Conservation (phyloP, 345 rosid species). For the Dipteronia dyeriana region DNA sequence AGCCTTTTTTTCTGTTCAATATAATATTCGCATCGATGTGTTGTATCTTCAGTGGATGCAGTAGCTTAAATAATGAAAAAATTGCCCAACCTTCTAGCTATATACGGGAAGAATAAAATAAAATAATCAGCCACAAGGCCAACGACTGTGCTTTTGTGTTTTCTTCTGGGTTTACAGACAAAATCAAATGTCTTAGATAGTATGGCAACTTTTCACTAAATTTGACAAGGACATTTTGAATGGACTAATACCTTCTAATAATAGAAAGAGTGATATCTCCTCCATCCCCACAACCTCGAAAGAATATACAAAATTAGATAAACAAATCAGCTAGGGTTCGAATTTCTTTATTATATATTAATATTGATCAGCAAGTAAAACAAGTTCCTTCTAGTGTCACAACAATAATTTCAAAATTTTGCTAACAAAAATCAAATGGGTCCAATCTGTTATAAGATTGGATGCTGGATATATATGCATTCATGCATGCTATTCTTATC, state of each 20-base stretch:
- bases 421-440: neutral
- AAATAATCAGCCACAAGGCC: neutral
- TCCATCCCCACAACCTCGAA: neutral
- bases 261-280: neutral
- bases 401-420: neutral
- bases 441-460: neutral
- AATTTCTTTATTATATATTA: too few species aligned
- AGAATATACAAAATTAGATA: neutral
- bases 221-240: neutral
- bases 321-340: neutral
- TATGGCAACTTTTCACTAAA: slow-evolving; percentile 3
- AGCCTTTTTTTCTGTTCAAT: neutral
- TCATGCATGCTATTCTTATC: neutral
- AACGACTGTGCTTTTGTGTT: neutral
- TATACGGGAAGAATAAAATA: neutral
- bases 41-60: slow-evolving; percentile 25
- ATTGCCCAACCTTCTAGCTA: neutral
- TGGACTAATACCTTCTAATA: slow-evolving; percentile 17
- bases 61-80: slow-evolving; percentile 31
- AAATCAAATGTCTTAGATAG: slow-evolving; percentile 15
- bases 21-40: slow-evolving; percentile 12
- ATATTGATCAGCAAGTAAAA: too few species aligned
- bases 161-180: neutral
- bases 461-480: neutral
- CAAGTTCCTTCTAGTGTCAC: neutral